Base-by-base conservation (phyloP, 2,329 filamentous ascomycete genomes). In the Phialophora macrospora region DNA sequence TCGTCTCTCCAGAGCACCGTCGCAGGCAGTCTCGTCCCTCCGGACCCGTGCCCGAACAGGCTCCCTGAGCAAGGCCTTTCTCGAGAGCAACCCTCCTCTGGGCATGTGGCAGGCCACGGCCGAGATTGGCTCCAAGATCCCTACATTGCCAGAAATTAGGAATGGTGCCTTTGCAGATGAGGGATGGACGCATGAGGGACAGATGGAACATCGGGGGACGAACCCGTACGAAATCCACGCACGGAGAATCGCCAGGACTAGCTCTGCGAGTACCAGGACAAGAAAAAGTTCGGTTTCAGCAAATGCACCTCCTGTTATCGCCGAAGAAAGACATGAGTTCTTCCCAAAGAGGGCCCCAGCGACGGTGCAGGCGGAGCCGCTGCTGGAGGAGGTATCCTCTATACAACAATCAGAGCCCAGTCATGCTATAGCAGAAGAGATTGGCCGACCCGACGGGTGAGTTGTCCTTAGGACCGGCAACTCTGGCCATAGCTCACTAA, bases 31-130 rank as follows among this genome's bases (percentile, higher is more conserved):
- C n/a, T 49, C 57, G 1, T 52, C 61, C 3, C 8, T 49, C 28
- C 49, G 65, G 7, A 58, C 62, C 46, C 66, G 68, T 24, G 65
- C 66, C 8, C 68, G 70, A 17, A 68, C 67, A 12, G 60, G 67
- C 8, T 72, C 71, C 44, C 46, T 72, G 9, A 60, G 65, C 12
- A 63, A 68, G 60, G 63, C 65, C 17, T 74, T 76, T 55, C 66
- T 75, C 30, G 70, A 75, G 52, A 75, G 74, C 51, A 75, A 71
- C 58, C 75, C 74, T 51, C 75, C 75, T 22, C 63, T 71, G 17
- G 75, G 75, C 30, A 73, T 75, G 70, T 75, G 73, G 72, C 72
- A 75, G 62, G 75, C 75, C n/a, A 74, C 74, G 9, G 75, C 73
- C 20, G 72, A 74, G 54, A 70, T 73, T 17, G 72, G 72, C 28